Evolutionary conservation across 345 rosid genomes (phyloP).

Genomic region (Barbarea vulgaris): DNA sequence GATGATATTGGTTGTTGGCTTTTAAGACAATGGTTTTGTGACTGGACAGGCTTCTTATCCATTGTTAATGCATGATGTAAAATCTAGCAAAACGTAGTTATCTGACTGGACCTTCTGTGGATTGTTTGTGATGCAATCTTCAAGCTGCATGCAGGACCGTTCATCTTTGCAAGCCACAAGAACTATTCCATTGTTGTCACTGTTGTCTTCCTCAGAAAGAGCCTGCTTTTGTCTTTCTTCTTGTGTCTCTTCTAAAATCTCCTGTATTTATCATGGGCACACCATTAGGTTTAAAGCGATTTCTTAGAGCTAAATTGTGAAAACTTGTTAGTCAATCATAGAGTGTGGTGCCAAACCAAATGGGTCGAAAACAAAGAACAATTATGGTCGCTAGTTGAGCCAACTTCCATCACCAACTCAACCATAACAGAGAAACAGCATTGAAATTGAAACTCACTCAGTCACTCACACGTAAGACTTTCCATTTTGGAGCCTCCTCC

Average conservation of each 20-base stretch:
- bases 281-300: background rate
- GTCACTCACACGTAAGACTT: slow-evolving; percentile 95
- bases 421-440: slow-evolving; percentile 23
- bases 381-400: slow-evolving; percentile 8
- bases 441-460: slow-evolving; percentile 65
- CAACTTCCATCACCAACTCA: slow-evolving; percentile 12
- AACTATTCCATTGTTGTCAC: slow-evolving; percentile 61
- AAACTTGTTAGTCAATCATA: slow-evolving; percentile 7
- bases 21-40: background rate
- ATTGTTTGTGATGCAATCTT: slow-evolving; percentile 74
- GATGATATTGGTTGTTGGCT: background rate
- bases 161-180: slow-evolving; percentile 97
- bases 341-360: background rate
- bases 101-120: slow-evolving; percentile 63
- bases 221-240: slow-evolving; percentile 68
- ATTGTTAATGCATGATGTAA: slow-evolving; percentile 11
- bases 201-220: slow-evolving; percentile 46
- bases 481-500: slow-evolving; percentile 98
- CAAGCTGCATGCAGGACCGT: slow-evolving; percentile 93
- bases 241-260: slow-evolving; percentile 80
- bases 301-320: background rate
- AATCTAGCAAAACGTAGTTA: background rate
- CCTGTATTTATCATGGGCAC: slow-evolving; percentile 48
- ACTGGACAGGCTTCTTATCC: background rate
- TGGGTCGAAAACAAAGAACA: background rate